Evolutionary conservation across 495 filamentous ascomycete genomes (phyloP).

Genomic region (Talaromyces adpressus): DNA sequence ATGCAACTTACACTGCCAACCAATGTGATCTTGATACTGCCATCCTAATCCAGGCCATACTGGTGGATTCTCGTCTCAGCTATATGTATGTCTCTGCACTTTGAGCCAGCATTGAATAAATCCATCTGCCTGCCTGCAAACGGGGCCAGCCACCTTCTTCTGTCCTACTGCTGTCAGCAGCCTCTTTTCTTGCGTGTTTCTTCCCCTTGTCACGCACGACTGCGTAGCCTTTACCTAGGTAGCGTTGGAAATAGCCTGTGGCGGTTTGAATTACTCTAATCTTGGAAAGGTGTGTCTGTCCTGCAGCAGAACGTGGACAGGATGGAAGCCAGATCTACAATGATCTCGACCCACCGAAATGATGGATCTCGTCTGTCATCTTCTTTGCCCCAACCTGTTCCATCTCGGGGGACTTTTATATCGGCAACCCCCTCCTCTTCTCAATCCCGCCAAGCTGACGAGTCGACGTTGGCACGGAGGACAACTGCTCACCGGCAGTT

Average conservation of each 20-base stretch:
- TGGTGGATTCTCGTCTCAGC: neutral
- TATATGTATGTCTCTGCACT: neutral
- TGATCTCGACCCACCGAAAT: constrained; percentile 17
- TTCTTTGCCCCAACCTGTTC: constrained; percentile 23
- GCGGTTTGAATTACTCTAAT: neutral
- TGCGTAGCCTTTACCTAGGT: neutral
- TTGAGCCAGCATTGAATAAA: neutral
- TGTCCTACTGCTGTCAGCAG: constrained; percentile 3
- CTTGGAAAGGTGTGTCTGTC: neutral
- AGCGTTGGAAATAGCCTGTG: neutral
- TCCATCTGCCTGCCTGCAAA: neutral
- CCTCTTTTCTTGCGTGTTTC: neutral
- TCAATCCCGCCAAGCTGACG: constrained; percentile 22
- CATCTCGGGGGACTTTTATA: constrained; percentile 16
- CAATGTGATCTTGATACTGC: neutral
- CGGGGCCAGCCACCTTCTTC: neutral
- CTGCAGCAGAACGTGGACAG: constrained; percentile 9
- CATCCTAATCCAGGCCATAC: neutral
- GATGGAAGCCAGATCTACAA: constrained; percentile 29
- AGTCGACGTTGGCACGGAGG: constrained; percentile 22
- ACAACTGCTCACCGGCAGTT: constrained; percentile 25
- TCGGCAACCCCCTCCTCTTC: constrained; percentile 15
- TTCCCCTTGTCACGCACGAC: neutral
- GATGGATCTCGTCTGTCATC: constrained; percentile 26
- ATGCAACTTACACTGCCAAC: neutral